These are phyloP conservation scores for Penicillium sp. DNA, from an alignment of 2,329 filamentous ascomycete genomes.

Conservation along the genomic window DNA sequence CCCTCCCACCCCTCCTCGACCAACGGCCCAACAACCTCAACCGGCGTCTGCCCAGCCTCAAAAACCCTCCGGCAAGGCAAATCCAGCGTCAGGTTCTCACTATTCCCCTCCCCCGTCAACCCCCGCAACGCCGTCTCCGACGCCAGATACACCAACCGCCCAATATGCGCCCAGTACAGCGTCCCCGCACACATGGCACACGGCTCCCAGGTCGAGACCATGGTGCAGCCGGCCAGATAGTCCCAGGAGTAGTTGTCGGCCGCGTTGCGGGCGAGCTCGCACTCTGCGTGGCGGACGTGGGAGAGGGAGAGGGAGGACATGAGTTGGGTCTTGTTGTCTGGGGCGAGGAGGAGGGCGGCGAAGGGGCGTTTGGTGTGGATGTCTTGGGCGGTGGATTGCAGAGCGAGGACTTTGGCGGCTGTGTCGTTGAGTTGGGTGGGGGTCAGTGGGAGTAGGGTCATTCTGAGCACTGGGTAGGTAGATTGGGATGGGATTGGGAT, in stretches of 20 bases:
- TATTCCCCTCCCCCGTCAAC: conserved; percentile 52
- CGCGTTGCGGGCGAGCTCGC: conserved; percentile 52
- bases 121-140: conserved; percentile 51
- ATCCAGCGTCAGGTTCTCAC: conserved; percentile 57
- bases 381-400: conserved; percentile 49
- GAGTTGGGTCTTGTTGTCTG: conserved; percentile 54
- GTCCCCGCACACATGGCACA: conserved; percentile 57
- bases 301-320: conserved; percentile 54
- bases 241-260: conserved; percentile 52
- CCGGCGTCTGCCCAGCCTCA: conserved; percentile 50
- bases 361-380: conserved; percentile 53
- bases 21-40: conserved; percentile 55
- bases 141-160: conserved; percentile 54
- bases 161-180: conserved; percentile 57
- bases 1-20: conserved; percentile 42
- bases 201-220: conserved; percentile 59
- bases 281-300: conserved; percentile 58
- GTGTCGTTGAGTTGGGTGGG: conserved; percentile 44
- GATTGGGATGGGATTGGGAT: background rate
- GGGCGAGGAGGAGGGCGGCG: conserved; percentile 51
- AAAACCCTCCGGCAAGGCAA: conserved; percentile 54
- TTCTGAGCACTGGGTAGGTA: background rate
- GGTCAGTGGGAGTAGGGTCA: conserved; percentile 32
- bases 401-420: conserved; percentile 42
- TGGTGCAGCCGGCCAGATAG: conserved; percentile 53